Conservation (phyloP, 352 stramenopile genomes). For the Lagenidium giganteum region DNA sequence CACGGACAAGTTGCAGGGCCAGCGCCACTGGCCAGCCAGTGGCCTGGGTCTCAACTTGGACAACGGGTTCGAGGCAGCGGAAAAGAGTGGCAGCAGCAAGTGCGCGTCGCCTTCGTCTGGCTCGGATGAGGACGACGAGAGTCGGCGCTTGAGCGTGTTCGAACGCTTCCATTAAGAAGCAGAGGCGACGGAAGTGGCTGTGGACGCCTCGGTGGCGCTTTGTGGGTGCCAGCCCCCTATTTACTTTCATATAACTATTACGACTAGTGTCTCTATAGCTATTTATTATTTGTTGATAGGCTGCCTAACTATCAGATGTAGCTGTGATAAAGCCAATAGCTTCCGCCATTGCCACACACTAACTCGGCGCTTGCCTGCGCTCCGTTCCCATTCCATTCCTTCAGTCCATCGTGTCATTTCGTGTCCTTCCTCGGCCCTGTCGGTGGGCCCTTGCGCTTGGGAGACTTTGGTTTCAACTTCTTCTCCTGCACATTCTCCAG, state of each 20-base stretch:
- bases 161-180: constrained; percentile 75
- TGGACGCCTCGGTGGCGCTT: neutral
- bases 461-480: constrained; percentile 58
- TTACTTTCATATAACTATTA: constrained; percentile 87
- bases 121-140: constrained; percentile 55
- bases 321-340: constrained; percentile 7
- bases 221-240: constrained; percentile 60
- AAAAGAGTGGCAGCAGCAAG: constrained; percentile 29
- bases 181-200: constrained; percentile 6
- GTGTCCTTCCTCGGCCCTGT: too few relatives aligned
- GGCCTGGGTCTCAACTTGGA: constrained; percentile 61
- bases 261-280: constrained; percentile 35
- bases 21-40: constrained; percentile 48
- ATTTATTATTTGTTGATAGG: constrained; percentile 22
- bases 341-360: neutral
- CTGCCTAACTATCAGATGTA: constrained; percentile 3
- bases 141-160: constrained; percentile 74
- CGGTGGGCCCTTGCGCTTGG: constrained; percentile 65
- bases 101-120: constrained; percentile 23
- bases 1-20: constrained; percentile 32
- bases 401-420: constrained; percentile 39
- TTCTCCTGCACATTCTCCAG: constrained; percentile 61
- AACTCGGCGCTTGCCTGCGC: neutral
- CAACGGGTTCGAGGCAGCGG: constrained; percentile 6
- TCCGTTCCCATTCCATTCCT: neutral